Conservation (phyloP, 129 eudicot species). For the Pseudognaphalium luteoalbum region DNA sequence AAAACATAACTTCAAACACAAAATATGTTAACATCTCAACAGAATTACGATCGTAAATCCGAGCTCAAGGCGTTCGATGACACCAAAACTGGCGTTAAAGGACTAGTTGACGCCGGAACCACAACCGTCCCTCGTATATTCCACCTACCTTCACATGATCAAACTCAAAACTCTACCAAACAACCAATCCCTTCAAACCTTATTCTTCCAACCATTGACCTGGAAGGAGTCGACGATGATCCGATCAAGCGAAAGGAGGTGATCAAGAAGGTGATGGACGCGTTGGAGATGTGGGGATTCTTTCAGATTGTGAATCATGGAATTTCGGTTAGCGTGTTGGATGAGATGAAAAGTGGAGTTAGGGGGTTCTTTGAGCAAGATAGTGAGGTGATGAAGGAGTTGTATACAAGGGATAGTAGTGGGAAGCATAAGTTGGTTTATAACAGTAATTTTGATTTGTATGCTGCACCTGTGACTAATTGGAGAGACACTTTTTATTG, state of each 20-base stretch:
- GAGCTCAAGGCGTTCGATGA: no score
- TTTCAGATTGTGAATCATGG: constrained; percentile 67
- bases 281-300: constrained; percentile 55
- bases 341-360: constrained; percentile 33
- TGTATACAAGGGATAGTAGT: constrained; percentile 29
- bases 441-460: constrained; percentile 40
- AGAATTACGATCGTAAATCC: no score
- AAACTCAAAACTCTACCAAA: no score
- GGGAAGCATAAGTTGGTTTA: constrained; percentile 23
- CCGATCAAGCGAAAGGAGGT: constrained; percentile 21
- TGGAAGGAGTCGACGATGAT: constrained; percentile 21
- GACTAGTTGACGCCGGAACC: no score
- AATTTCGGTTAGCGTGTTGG: constrained; percentile 31
- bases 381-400: constrained; percentile 30
- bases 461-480: constrained; percentile 35
- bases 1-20: no score
- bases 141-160: no score
- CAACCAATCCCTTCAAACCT: no score
- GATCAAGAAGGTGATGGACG: constrained; percentile 37
- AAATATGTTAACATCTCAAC: no score
- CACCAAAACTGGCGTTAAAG: no score
- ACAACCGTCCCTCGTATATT: no score
- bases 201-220: constrained; percentile 34
- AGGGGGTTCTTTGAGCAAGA: constrained; percentile 39
- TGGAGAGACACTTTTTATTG: constrained; percentile 50